These are phyloP conservation scores for Diaporthe destruens DNA, from an alignment of 2,329 filamentous ascomycete species.

Conservation along the genomic window DNA sequence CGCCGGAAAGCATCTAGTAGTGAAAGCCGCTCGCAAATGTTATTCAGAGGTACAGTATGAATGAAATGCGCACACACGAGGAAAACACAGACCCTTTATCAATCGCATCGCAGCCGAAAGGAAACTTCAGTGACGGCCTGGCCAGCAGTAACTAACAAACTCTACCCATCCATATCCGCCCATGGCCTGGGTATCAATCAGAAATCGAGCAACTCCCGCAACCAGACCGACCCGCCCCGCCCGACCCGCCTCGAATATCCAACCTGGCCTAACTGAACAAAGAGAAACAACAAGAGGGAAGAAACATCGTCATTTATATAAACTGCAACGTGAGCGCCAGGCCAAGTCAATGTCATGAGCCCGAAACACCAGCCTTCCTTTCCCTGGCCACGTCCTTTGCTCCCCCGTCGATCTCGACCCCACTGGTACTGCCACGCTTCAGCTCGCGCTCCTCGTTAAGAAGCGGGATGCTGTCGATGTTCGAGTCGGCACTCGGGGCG, in stretches of 20 bases:
- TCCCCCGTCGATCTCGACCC: slow-evolving; percentile 55
- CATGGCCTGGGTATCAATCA: too few relatives aligned
- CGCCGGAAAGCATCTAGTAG: too few relatives aligned
- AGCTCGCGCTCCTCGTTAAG: slow-evolving; percentile 61
- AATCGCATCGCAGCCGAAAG: not conserved
- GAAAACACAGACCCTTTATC: not conserved
- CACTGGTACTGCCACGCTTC: slow-evolving; percentile 34
- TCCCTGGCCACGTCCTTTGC: slow-evolving; percentile 62
- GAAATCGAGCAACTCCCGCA: too few relatives aligned
- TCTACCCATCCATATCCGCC: too few relatives aligned
- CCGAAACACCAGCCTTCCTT: slow-evolving; percentile 54
- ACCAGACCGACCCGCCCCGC: not conserved
- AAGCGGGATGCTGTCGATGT: slow-evolving; percentile 69
- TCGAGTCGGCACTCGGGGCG: slow-evolving; percentile 42
- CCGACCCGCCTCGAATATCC: slow-evolving; percentile 15
- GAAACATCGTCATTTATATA: not conserved
- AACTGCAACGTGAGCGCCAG: not conserved
- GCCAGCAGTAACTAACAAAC: not conserved
- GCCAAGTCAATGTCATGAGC: not conserved
- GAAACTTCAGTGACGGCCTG: not conserved
- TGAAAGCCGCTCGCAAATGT: not conserved
- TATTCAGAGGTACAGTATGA: not conserved
- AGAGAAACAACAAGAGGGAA: not conserved
- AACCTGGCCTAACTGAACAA: not conserved
- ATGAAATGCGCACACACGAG: not conserved